phyloP scores from a whole-genome alignment of 2,329 filamentous ascomycete genomes.

The Colletotrichum eremochloae region DNA sequence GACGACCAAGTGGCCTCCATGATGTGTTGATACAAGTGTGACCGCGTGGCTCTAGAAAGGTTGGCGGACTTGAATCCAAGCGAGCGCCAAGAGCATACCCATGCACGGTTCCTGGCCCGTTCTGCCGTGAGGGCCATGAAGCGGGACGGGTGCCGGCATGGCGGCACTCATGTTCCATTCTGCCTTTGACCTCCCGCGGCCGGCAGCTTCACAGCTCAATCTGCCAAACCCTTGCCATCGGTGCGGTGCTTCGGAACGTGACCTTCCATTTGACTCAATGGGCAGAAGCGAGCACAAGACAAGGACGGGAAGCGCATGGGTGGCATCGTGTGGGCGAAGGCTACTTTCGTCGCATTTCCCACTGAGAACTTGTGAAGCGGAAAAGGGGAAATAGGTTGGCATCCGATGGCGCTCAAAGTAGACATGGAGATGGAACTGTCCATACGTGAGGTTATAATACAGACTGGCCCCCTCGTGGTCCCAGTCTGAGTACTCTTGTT shows the following conservation, averaged over 20 bases:
- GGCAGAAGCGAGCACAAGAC: neutral
- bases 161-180: neutral
- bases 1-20: neutral
- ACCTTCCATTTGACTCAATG: conserved; percentile 24
- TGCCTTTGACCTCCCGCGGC: no score
- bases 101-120: conserved; percentile 40
- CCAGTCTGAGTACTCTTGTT: neutral
- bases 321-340: neutral
- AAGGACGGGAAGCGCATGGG: neutral
- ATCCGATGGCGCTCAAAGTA: neutral
- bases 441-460: conserved; percentile 20
- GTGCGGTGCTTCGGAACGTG: conserved; percentile 20
- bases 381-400: neutral
- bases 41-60: neutral
- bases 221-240: conserved; percentile 6
- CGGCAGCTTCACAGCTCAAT: neutral
- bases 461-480: neutral
- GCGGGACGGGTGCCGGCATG: neutral
- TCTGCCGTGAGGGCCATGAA: conserved; percentile 22
- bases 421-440: neutral
- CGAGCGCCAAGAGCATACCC: conserved; percentile 21
- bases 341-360: neutral
- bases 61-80: conserved; percentile 19
- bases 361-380: neutral
- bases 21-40: conserved; percentile 13